phyloP scores from a whole-genome alignment of 805 yeast species.

The Priceomyces medius region DNA sequence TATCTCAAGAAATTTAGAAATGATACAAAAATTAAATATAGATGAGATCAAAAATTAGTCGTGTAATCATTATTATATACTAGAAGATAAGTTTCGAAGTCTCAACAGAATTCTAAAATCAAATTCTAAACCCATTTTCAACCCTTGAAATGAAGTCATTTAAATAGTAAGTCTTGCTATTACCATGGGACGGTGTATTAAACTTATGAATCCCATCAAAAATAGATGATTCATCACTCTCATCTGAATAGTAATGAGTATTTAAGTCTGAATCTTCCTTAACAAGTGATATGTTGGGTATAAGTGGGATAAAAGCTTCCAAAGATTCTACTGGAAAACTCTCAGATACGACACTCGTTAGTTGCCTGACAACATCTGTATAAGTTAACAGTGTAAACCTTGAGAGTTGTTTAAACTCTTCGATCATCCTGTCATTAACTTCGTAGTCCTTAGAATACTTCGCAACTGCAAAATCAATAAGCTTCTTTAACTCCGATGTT shows the following conservation, averaged over 20 bases:
- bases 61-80: not conserved
- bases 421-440: not conserved
- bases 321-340: not conserved
- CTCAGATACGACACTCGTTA: not conserved
- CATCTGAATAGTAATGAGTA: conserved; percentile 12
- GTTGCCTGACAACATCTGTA: not conserved
- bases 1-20: not conserved
- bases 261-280: conserved; percentile 5
- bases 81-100: no score
- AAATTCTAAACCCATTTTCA: conserved; percentile 24
- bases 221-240: conserved; percentile 23
- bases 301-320: conserved; percentile 1
- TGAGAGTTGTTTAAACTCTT: not conserved
- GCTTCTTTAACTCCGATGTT: conserved; percentile 8
- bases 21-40: not conserved
- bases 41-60: not conserved
- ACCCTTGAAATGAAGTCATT: conserved; percentile 20
- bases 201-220: conserved; percentile 24
- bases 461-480: not conserved
- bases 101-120: conserved; percentile 3
- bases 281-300: not conserved
- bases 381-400: not conserved
- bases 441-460: not conserved
- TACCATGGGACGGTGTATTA: conserved; percentile 23
- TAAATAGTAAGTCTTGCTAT: conserved; percentile 25